Percentiles rank a stretch among this genome's conserved stretches.
Evolutionary conservation across 202 grass and related monocot genomes (phyloP).

Genomic region (Zoysia matrella): DNA sequence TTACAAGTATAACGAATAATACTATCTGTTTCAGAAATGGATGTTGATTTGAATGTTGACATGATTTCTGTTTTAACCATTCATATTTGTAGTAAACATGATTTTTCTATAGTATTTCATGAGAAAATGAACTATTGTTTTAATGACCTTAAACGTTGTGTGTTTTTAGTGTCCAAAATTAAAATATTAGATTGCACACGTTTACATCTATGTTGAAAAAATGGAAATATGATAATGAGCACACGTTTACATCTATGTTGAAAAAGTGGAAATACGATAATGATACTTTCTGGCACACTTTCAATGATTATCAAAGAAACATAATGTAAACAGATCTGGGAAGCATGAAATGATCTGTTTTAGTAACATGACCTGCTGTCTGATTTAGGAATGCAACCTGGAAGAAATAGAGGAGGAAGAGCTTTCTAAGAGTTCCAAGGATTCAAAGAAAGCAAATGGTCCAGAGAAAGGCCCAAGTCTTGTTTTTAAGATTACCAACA

Average conservation of each 20-base stretch:
- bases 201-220: too few relatives aligned
- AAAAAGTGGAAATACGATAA: neutral
- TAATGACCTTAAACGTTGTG: neutral
- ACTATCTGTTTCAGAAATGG: neutral
- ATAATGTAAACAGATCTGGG: neutral
- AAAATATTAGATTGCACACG: neutral
- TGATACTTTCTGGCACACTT: neutral
- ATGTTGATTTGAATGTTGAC: neutral
- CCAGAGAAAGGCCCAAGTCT: slow-evolving; percentile 85
- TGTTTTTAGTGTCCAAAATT: neutral
- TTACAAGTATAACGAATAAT: neutral
- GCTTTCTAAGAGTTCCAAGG: slow-evolving; percentile 87
- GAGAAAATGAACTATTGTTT: neutral
- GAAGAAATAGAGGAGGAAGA: slow-evolving; percentile 97
- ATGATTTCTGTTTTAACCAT: neutral
- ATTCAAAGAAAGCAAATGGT: slow-evolving; percentile 92
- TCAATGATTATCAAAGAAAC: neutral
- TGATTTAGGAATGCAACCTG: slow-evolving; percentile 90
- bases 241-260: slow-evolving; percentile 5
- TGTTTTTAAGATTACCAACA: slow-evolving; percentile 98
- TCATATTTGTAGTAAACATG: neutral
- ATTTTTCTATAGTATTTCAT: neutral
- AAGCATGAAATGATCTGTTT: slow-evolving; percentile 15
- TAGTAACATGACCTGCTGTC: slow-evolving; percentile 30
- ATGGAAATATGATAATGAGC: neutral